These are phyloP conservation scores for Neurospora sp. DNA, from an alignment of 2,329 filamentous ascomycete species.

Conservation along the genomic window DNA sequence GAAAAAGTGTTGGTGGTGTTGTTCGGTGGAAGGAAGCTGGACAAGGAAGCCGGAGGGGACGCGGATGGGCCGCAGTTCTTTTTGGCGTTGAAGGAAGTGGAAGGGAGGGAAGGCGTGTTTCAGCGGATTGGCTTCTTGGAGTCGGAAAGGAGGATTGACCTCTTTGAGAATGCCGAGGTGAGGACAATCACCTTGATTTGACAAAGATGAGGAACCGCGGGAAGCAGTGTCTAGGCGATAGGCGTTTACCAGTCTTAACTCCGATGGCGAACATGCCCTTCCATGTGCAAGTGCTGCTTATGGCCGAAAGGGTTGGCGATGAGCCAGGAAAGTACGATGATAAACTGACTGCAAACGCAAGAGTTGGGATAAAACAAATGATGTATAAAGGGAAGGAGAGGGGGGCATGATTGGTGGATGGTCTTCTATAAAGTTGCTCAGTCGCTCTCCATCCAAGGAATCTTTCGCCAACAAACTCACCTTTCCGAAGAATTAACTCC, in stretches of 20 bases:
- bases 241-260: background rate
- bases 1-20: slow-evolving; percentile 3
- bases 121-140: slow-evolving; percentile 5
- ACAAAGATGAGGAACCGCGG: background rate
- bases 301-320: background rate
- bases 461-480: background rate
- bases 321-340: background rate
- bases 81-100: slow-evolving; percentile 3
- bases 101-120: background rate
- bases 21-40: slow-evolving; percentile 2
- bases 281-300: background rate
- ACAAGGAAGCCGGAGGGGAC: background rate
- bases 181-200: background rate
- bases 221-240: background rate
- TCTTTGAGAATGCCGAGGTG: background rate
- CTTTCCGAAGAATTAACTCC: background rate
- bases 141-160: background rate
- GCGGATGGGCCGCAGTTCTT: slow-evolving; percentile 2
- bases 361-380: background rate
- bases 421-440: background rate
- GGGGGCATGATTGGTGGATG: background rate
- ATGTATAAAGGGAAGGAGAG: background rate
- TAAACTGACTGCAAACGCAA: background rate
- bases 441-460: background rate
- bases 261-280: background rate